These are phyloP conservation scores for Clausena lansium DNA, from an alignment of 345 rosid species.

Conservation along the genomic window DNA sequence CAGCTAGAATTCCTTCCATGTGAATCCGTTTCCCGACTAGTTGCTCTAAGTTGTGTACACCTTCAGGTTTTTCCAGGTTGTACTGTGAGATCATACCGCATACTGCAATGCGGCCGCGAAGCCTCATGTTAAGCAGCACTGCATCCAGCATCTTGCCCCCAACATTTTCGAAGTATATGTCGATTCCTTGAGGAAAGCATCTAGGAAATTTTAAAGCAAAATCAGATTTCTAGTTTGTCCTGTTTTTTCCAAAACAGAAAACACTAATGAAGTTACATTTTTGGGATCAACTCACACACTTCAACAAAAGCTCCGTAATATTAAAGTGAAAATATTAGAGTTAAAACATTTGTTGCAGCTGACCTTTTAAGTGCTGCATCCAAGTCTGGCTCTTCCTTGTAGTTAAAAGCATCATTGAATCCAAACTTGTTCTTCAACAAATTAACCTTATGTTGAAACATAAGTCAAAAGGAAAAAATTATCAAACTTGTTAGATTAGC, in stretches of 20 bases:
- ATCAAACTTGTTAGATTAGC: background rate
- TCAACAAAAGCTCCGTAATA: background rate
- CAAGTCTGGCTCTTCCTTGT: conserved; percentile 57
- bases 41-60: conserved; percentile 30
- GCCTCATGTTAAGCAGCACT: conserved; percentile 53
- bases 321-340: background rate
- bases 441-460: conserved; percentile 40
- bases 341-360: background rate
- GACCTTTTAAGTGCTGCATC: conserved; percentile 62
- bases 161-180: conserved; percentile 60
- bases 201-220: conserved; percentile 21
- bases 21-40: conserved; percentile 28
- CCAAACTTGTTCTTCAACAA: conserved; percentile 60
- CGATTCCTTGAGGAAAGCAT: conserved; percentile 60
- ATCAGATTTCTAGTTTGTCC: background rate
- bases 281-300: background rate
- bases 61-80: conserved; percentile 21
- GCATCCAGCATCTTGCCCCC: conserved; percentile 75
- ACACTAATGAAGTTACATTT: background rate
- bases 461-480: background rate
- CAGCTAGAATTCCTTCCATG: conserved; percentile 38
- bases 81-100: conserved; percentile 46
- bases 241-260: background rate
- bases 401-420: conserved; percentile 74
- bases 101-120: conserved; percentile 47